Conservation (phyloP, 176 grass and related monocot species). For the Aegilops tauschii region DNA sequence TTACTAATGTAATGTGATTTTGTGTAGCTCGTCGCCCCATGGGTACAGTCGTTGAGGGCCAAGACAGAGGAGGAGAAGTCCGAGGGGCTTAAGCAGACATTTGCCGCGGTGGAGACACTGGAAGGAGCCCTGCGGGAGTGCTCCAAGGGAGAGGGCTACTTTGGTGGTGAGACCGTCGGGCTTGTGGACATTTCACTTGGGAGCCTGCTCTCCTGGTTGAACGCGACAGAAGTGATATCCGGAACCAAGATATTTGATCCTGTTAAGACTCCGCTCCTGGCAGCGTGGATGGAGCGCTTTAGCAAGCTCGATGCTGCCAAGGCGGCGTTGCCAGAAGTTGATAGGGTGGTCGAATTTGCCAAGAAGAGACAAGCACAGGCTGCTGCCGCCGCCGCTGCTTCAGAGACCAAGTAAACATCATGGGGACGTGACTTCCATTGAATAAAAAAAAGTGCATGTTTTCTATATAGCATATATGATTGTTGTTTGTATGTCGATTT, state of each 20-base stretch:
- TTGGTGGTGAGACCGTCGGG: conserved; percentile 46
- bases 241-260: conserved; percentile 25
- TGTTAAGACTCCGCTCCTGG: conserved; percentile 17
- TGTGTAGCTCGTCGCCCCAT: conserved; percentile 14
- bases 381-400: background rate
- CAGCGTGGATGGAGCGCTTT: conserved; percentile 42
- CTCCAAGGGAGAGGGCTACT: conserved; percentile 42
- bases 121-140: conserved; percentile 34
- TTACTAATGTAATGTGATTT: background rate
- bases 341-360: conserved; percentile 27
- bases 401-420: background rate
- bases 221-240: conserved; percentile 5
- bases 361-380: conserved; percentile 6
- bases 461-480: background rate
- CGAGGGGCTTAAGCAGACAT: background rate
- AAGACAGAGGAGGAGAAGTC: conserved; percentile 27
- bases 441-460: background rate
- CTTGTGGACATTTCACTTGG: conserved; percentile 43
- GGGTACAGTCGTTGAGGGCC: background rate
- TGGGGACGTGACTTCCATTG: background rate
- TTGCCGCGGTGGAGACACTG: background rate
- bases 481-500: background rate
- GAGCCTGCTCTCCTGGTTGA: background rate
- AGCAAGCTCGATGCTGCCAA: conserved; percentile 29
- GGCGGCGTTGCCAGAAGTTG: conserved; percentile 27